These are phyloP conservation scores for Salvia hispanica DNA, from an alignment of 257 asterid genomes.

Conservation along the genomic window DNA sequence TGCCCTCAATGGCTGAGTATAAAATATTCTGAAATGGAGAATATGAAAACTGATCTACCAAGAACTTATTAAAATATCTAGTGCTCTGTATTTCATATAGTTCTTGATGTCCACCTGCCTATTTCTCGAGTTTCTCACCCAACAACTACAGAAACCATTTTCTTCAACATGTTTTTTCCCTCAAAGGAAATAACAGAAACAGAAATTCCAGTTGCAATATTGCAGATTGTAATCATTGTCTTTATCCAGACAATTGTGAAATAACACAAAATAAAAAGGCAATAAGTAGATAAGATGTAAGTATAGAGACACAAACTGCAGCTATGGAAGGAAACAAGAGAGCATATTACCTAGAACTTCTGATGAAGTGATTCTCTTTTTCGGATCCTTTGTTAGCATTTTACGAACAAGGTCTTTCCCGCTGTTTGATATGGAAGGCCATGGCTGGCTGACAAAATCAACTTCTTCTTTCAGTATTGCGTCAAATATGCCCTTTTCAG, in stretches of 20 bases:
- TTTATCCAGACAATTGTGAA: slow-evolving; percentile 2
- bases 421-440: slow-evolving; percentile 79
- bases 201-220: slow-evolving; percentile 13
- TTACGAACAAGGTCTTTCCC: slow-evolving; percentile 84
- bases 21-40: not conserved
- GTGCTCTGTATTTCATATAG: not conserved
- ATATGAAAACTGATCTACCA: not conserved
- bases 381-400: slow-evolving; percentile 89
- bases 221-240: not conserved
- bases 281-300: not conserved
- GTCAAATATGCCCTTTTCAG: slow-evolving; percentile 93
- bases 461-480: slow-evolving; percentile 81
- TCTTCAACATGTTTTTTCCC: not conserved
- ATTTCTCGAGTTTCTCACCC: slow-evolving; percentile 11
- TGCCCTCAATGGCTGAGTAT: not conserved
- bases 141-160: not conserved
- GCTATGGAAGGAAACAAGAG: slow-evolving; percentile 23
- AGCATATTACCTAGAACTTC: slow-evolving; percentile 76
- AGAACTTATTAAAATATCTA: not conserved
- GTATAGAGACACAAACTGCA: slow-evolving; percentile 23
- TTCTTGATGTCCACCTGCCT: slow-evolving; percentile 3
- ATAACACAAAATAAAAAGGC: not conserved
- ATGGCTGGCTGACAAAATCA: slow-evolving; percentile 81
- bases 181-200: slow-evolving; percentile 8
- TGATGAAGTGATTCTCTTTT: slow-evolving; percentile 69